These are phyloP conservation scores for Nemania diffusa DNA, from an alignment of 2,329 filamentous ascomycete genomes.

Conservation along the genomic window DNA sequence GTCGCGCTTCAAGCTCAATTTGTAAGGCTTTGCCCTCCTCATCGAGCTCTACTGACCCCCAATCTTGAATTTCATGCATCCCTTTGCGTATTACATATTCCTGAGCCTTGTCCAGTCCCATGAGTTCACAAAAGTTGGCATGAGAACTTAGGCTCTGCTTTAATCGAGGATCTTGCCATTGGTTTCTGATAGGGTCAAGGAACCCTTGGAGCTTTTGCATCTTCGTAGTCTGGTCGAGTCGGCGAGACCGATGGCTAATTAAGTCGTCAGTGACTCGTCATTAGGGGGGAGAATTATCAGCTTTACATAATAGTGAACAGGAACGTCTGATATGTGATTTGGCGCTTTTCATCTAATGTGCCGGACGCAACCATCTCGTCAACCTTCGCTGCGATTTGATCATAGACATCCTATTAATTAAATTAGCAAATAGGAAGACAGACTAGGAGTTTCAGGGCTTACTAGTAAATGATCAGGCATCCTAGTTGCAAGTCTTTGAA, in stretches of 20 bases:
- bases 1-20: slow-evolving; percentile 78
- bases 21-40: slow-evolving; percentile 83
- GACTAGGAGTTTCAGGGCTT: slow-evolving; percentile 45
- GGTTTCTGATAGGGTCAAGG: slow-evolving; percentile 80
- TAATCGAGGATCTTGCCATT: slow-evolving; percentile 80
- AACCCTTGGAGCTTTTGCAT: slow-evolving; percentile 79
- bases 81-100: slow-evolving; percentile 78
- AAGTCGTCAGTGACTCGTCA: slow-evolving; percentile 31
- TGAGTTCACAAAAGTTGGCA: slow-evolving; percentile 78
- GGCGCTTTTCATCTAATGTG: slow-evolving; percentile 80
- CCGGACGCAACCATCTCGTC: slow-evolving; percentile 80
- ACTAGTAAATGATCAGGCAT: slow-evolving; percentile 91
- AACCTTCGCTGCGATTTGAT: slow-evolving; percentile 84
- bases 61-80: slow-evolving; percentile 82
- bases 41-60: slow-evolving; percentile 82
- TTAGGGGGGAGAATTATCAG: not conserved
- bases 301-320: slow-evolving; percentile 88
- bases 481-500: slow-evolving; percentile 87
- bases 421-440: slow-evolving; percentile 37
- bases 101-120: slow-evolving; percentile 83
- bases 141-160: slow-evolving; percentile 78
- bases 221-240: slow-evolving; percentile 76
- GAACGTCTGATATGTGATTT: slow-evolving; percentile 88
- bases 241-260: slow-evolving; percentile 78
- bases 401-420: slow-evolving; percentile 75